Conservation (phyloP, 2,329 filamentous ascomycete genomes). For the Colletotrichum musicola region DNA sequence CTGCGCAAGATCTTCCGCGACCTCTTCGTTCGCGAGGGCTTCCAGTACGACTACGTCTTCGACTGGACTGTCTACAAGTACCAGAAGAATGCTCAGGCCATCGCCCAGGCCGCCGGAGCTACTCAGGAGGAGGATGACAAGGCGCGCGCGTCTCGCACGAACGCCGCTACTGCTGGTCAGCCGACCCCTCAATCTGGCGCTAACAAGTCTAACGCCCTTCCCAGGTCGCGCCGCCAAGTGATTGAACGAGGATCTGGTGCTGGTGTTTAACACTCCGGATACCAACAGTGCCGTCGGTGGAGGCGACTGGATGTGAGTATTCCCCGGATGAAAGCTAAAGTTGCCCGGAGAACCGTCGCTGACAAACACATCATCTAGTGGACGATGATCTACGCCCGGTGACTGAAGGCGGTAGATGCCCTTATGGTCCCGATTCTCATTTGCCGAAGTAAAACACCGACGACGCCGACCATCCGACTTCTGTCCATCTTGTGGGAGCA, state of each 20-base stretch:
- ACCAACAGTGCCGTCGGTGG: slow-evolving; percentile 81
- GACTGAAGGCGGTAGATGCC: slow-evolving; percentile 74
- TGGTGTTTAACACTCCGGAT: slow-evolving; percentile 74
- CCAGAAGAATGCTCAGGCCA: slow-evolving; percentile 94
- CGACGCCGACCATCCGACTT: slow-evolving; percentile 41
- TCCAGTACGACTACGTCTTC: slow-evolving; percentile 99
- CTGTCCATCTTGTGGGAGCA: slow-evolving; percentile 42
- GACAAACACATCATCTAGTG: slow-evolving; percentile 83
- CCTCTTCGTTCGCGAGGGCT: slow-evolving; percentile 97
- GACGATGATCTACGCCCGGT: slow-evolving; percentile 84
- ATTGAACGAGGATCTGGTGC: slow-evolving; percentile 74
- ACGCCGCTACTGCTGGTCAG: slow-evolving; percentile 73
- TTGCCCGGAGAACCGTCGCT: slow-evolving; percentile 79
- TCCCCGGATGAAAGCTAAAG: slow-evolving; percentile 7
- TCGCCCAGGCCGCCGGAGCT: slow-evolving; percentile 80
- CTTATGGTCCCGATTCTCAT: slow-evolving; percentile 57
- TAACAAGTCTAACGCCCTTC: slow-evolving; percentile 79
- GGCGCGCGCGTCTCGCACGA: slow-evolving; percentile 75
- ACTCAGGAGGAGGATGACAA: slow-evolving; percentile 81
- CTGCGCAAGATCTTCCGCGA: slow-evolving; percentile 99
- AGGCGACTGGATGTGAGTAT: slow-evolving; percentile 97
- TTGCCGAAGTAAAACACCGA: slow-evolving; percentile 56
- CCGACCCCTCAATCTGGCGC: slow-evolving; percentile 69
- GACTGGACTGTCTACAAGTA: slow-evolving; percentile 99
- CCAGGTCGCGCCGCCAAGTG: slow-evolving; percentile 86